A percentile compares a stretch with the other conserved stretches of the same genome.
These are phyloP conservation scores for Neurospora sp. DNA, from an alignment of 495 filamentous ascomycete genomes.

Conservation along the genomic window DNA sequence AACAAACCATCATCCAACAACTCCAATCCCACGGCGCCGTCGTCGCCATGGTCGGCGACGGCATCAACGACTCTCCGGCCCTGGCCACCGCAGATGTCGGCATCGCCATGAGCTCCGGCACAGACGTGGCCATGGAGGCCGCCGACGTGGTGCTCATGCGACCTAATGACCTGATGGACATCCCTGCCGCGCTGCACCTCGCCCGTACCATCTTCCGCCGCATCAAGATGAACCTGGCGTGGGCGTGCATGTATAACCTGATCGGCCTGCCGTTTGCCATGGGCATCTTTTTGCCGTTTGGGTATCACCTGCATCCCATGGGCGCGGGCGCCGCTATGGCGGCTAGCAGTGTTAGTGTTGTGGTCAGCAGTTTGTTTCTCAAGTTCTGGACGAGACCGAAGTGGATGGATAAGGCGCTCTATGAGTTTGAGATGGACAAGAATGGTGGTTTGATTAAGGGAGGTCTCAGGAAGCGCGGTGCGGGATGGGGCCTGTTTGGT, in stretches of 20 bases:
- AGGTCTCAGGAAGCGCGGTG: slow-evolving; percentile 30
- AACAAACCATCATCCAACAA: slow-evolving; percentile 69
- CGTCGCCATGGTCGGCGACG: slow-evolving; percentile 97
- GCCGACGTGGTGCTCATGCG: slow-evolving; percentile 95
- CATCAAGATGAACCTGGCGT: slow-evolving; percentile 87
- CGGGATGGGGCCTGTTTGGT: slow-evolving; percentile 37
- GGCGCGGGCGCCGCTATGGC: slow-evolving; percentile 95
- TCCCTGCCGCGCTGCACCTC: slow-evolving; percentile 76
- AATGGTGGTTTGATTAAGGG: slow-evolving; percentile 6
- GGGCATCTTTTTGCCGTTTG: slow-evolving; percentile 85
- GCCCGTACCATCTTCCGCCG: slow-evolving; percentile 77
- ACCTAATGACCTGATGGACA: slow-evolving; percentile 79
- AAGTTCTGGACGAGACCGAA: slow-evolving; percentile 78
- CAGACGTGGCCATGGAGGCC: slow-evolving; percentile 96
- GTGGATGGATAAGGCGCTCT: slow-evolving; percentile 77
- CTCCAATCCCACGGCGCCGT: slow-evolving; percentile 62
- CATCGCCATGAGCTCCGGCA: slow-evolving; percentile 84
- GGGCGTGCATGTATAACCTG: slow-evolving; percentile 89
- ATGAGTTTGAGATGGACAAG: slow-evolving; percentile 13
- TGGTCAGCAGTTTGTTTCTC: slow-evolving; percentile 69
- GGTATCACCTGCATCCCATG: slow-evolving; percentile 84
- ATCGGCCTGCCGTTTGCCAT: slow-evolving; percentile 93
- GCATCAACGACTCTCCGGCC: slow-evolving; percentile 97
- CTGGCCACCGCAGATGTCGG: slow-evolving; percentile 87
- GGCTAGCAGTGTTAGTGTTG: slow-evolving; percentile 78